Evolutionary conservation across 371 early-diverging fungal genomes (phyloP), one percentile per base, ranked within the genome.

Genomic region (Funneliformis caledonium): DNA sequence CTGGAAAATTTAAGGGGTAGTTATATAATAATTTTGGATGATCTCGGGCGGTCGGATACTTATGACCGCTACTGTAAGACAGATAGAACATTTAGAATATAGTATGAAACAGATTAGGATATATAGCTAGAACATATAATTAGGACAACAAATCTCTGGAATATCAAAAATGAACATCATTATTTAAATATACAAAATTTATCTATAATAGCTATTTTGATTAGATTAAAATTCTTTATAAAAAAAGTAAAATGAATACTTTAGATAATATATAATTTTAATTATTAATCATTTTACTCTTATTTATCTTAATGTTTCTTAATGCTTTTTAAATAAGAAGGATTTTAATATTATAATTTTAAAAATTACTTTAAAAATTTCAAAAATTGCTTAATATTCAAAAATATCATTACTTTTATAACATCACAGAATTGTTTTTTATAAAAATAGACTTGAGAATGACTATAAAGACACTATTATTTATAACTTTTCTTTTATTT

Each of bases 281-380:
- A n/a, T 64, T 26, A 22, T 64, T 64, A 64, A 64, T 64, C 64
- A 22, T n/a, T 64, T 5, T n/a, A 64, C 64, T n/a, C 8, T 10
- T 2, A 4, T 64, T 64, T 10, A 64, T 26, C 22, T 64, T 22
- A 64, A 64, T 64, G 26, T 64, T 64, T 19, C 64, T 22, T 22
- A 64, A 37, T 42, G 12, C 11, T 68, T 42, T 68, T 37, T 37
- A 1, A n/a, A 68, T 42, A n/a, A 42, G 3, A 68, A 31, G n/a
- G 68, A 42, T 31, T 68, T 31, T 2, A 68, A 68, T 68, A 42
- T 31, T 68, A 68, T 68, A 42, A 68, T 68, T 68, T 68, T 68
- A 42, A 68, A 68, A 0, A 31, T 37, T 68, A 37, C 14, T 68
- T 68, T 64, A 0, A 42, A 68, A 42, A 68, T 68, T 68, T 68